Base-by-base conservation (phyloP, 2,329 filamentous ascomycete genomes). In the Macrophomina pseudophaseolina region DNA sequence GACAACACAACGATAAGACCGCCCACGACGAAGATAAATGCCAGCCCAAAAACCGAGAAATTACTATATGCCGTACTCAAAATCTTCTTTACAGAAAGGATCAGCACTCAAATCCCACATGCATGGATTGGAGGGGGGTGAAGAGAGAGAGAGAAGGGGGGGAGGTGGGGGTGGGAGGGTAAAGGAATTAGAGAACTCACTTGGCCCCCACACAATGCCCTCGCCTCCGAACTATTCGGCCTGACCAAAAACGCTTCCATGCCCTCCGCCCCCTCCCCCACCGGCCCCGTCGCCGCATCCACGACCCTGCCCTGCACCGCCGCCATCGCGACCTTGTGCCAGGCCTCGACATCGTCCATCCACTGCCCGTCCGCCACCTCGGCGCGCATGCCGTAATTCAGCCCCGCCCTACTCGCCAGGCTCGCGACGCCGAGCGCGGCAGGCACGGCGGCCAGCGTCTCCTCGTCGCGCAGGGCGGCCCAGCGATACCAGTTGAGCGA, bases 341-440 rank as follows among this genome's bases (percentile, higher is more conserved):
- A 79, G 46, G 71, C 68, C 23, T 72, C 66, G 8, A 78, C 69
- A 64, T 80, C 78, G 11, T 73, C 62, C 46, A 76, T 71, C 77
- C 79, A 80, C 66, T 80, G 78, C 35, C 75, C 74, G 23, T 68
- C 56, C 0, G 76, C 74, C 3, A 78, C 59, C 3, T 67, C 62
- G 6, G 40, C 59, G n/a, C 74, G 71, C 8, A 66, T 63, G 16
- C 67, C 66, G 7, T 63, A 52, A 3, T 65, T 67, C 33, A 73
- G 53, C 2, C 64, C 60, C 7, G 65, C 42, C 14, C 70, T 48
- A 0, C 68, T 35, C 0, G 18, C 46, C 14, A 72, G 33, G 6
- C 64, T 42, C 4, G 64, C 58, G 5, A 56, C 53, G 5, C 70
- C 70, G 5, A 71, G 53, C 49, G 56, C 65, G 9, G 40, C 44